Base-by-base conservation (phyloP, 768 basidiomycete genomes). In the Serendipita vermifera region DNA sequence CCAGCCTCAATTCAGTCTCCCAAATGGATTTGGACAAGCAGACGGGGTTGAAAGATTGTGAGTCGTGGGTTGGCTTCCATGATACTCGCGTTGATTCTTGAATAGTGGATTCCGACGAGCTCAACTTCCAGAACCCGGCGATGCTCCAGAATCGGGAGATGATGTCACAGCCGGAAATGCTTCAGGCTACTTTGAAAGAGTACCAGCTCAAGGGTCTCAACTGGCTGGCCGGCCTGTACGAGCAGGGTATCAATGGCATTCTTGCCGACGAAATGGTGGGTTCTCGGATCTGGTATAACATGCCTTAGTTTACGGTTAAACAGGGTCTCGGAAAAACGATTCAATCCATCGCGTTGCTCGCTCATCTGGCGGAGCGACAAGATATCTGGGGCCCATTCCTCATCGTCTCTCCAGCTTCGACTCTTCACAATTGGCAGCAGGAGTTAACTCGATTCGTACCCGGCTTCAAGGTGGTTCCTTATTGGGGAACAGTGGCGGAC, bases 301-400 rank as follows among this genome's bases (percentile, higher is more conserved):
- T 38, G 54, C 36, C 5, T 15, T 36, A 24, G 5, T 26, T 26
- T 36, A 33, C 46, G 26, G 58, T 17, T 15, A 58, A 58, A 38
- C 38, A 59, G 62, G 62, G 62, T 46, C 62, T 68, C 33, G 61
- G 61, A 26, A 71, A 71, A 86, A 98, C 96, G 15, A 90, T 99
- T 3, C 96, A 99, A 75, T 97, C 93, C 0, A 98, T 99, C 43
- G 94, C 96, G 13, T 70, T 99, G 4, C 75, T 99, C 41, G 88
- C 93, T 5, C 94, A 98, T 69, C 81, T 99, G 14, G 93, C 94
- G 1, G 96, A 99, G 71, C 82, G 82, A 0, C 96, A 98, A 66
- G 88, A 98, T 64, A 96, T 98, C 58, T 99, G 96, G 96, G 96
- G 96, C 0, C 96, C 96, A 11, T 99, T 99, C 75, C 77, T 99